Base-by-base conservation (phyloP, 208 protist species). In the Leishmania mexicana region DNA sequence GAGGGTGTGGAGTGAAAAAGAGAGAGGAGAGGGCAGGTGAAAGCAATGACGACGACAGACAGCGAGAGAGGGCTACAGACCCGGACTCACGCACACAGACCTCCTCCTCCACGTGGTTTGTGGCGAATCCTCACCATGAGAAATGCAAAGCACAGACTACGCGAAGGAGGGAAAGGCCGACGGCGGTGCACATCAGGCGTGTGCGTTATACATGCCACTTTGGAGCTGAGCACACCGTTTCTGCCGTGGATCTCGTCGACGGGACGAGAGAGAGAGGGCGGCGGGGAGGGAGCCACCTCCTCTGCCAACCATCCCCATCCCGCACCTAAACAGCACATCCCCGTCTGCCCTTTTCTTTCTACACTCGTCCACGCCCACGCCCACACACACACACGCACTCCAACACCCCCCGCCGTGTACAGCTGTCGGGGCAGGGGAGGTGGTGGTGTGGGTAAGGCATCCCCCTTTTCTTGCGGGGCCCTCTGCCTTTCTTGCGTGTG, bases 61-160 rank as follows among this genome's bases (percentile, higher is more conserved):
- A 83, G 53, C 28, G n/a, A 83, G 35, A 78, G 31, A 78, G 31
- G 17, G 21, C n/a, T 4, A 76, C 31, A 62, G 45, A 65, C 40
- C 21, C 53, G 35, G 21, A 47, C 57, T 64, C 40, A 49, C 57
- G 49, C n/a, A 71, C 15, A 47, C 31, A 64, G n/a, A 68, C 8
- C 7, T n/a, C 60, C 60, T 67, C 60, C 11, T 67, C n/a, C n/a
- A 67, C 3, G 10, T 38, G 11, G 11, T 15, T 67, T 67, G 31
- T 38, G 10, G 19, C 11, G 11, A 67, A 38, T 38, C n/a, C 0
- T 13, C n/a, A n/a, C 11, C 60, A 67, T 38, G 58, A 11, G 58
- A 67, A 38, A 67, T 38, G n/a, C 10, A 38, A 35, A 38, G 28
- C n/a, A 17, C 3, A 67, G 11, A 67, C n/a, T n/a, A 31, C 45